A percentile compares a stretch with the other conserved stretches of the same genome.
Evolutionary conservation across 805 yeast species (phyloP).

Genomic region (Candida quercuum): DNA sequence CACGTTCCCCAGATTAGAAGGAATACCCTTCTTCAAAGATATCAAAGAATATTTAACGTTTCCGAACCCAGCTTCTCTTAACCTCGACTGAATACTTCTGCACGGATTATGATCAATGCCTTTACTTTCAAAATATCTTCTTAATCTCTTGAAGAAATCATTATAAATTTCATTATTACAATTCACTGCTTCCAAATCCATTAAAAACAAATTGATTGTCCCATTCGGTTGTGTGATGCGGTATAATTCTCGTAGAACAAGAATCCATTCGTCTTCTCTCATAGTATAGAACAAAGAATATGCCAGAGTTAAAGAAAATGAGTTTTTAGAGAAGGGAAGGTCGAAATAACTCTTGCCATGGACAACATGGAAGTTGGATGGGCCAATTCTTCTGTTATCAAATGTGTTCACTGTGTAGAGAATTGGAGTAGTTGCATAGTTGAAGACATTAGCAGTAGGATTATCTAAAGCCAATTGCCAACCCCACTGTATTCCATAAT

Average conservation of each 20-base stretch:
- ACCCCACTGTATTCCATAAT: constrained; percentile 16
- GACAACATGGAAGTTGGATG: constrained; percentile 17
- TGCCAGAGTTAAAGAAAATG: constrained; percentile 16
- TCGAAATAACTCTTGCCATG: constrained; percentile 15
- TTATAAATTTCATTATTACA: constrained; percentile 12
- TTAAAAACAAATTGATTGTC: constrained; percentile 12
- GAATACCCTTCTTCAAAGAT: constrained; percentile 17
- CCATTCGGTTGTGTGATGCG: constrained; percentile 18
- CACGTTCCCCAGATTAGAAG: constrained; percentile 17
- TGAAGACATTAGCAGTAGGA: constrained; percentile 14
- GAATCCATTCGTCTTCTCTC: constrained; percentile 19
- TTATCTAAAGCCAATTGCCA: constrained; percentile 25
- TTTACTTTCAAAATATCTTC: constrained; percentile 8
- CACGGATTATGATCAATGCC: constrained; percentile 24
- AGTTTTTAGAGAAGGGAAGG: constrained; percentile 16
- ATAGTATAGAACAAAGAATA: constrained; percentile 18
- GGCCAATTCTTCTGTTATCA: constrained; percentile 14
- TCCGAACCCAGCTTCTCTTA: constrained; percentile 19
- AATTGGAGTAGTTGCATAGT: constrained; percentile 14
- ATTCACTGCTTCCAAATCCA: constrained; percentile 19
- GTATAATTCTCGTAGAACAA: constrained; percentile 12
- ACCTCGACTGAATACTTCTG: constrained; percentile 9
- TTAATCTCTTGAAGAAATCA: constrained; percentile 10
- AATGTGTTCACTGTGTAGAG: constrained; percentile 8
- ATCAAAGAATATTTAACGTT: constrained; percentile 16